Evolutionary conservation across 306 rosid species (phyloP).

Genomic region (Rosa multiflora): DNA sequence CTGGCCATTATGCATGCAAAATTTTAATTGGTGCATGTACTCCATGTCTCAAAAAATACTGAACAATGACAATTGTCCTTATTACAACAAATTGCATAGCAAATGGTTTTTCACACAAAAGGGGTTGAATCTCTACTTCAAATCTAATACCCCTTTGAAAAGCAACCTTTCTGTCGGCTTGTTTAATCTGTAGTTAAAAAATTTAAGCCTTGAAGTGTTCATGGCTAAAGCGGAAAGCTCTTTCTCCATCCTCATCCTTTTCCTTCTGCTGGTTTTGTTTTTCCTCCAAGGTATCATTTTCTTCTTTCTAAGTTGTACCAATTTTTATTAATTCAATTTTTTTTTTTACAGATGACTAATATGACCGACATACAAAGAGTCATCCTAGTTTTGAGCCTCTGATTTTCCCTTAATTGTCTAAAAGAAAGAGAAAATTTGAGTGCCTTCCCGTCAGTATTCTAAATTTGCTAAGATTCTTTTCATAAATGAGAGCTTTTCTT

Average conservation of each 20-base stretch:
- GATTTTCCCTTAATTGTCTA: not conserved
- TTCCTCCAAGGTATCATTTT: not conserved
- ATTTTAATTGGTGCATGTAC: not conserved
- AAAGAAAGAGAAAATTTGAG: not conserved
- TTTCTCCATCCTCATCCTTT: not conserved
- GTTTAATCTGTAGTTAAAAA: not conserved
- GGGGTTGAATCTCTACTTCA: not conserved
- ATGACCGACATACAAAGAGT: not conserved
- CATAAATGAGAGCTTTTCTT: not conserved
- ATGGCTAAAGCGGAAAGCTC: not conserved
- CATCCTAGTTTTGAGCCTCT: not conserved
- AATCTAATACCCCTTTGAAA: not conserved
- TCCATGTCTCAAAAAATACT: not conserved
- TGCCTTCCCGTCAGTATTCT: not conserved
- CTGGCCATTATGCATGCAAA: not conserved
- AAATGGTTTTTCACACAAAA: not conserved
- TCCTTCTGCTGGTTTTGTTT: not conserved
- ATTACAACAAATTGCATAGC: not conserved
- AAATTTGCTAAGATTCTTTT: not conserved
- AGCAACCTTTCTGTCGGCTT: not conserved
- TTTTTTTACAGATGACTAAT: not conserved
- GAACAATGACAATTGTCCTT: not conserved
- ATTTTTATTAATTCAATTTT: not conserved
- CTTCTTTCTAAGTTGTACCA: not conserved
- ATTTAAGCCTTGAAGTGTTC: not conserved